These are phyloP conservation scores for Nematocida displodere DNA, from an alignment of 371 early-diverging fungal genomes.

Conservation along the genomic window DNA sequence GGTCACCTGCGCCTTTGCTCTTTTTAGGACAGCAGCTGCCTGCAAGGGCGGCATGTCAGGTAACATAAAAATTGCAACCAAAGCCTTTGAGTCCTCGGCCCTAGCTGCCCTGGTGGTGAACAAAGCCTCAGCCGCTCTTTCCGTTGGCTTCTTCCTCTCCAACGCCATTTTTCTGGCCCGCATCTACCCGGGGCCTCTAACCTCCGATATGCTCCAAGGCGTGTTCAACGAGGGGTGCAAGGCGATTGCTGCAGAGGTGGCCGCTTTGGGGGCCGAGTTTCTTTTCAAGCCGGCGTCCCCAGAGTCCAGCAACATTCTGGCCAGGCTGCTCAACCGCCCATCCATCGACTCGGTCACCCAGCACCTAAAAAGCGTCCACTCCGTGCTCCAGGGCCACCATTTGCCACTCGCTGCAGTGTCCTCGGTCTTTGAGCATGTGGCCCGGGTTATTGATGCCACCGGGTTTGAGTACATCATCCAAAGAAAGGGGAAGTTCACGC, in stretches of 20 bases:
- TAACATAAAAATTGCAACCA: constrained; percentile 5
- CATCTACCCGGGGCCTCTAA: constrained; percentile 1
- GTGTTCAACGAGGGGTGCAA: constrained; percentile 29
- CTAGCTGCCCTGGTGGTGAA: background rate
- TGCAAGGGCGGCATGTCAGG: constrained; percentile 29
- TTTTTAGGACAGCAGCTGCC: constrained; percentile 19
- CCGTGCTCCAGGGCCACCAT: background rate
- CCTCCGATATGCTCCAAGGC: constrained; percentile 40
- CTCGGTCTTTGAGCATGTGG: constrained; percentile 34
- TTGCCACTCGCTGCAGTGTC: constrained; percentile 10
- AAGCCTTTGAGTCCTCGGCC: constrained; percentile 28
- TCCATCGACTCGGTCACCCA: constrained; percentile 34
- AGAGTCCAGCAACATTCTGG: background rate
- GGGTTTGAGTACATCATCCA: constrained; percentile 41
- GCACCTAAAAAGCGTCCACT: constrained; percentile 33
- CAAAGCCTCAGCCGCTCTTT: background rate
- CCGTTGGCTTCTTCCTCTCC: constrained; percentile 21
- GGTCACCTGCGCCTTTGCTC: constrained; percentile 33
- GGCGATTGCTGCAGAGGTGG: constrained; percentile 19
- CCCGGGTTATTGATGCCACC: background rate
- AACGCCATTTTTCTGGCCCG: constrained; percentile 41
- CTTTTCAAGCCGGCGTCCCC: constrained; percentile 3
- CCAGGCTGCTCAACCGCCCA: constrained; percentile 32
- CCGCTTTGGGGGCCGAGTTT: constrained; percentile 31
- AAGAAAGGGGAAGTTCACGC: constrained; percentile 6